These are phyloP conservation scores for Auriscalpium vulgare DNA, from an alignment of 768 basidiomycete species.

Conservation along the genomic window DNA sequence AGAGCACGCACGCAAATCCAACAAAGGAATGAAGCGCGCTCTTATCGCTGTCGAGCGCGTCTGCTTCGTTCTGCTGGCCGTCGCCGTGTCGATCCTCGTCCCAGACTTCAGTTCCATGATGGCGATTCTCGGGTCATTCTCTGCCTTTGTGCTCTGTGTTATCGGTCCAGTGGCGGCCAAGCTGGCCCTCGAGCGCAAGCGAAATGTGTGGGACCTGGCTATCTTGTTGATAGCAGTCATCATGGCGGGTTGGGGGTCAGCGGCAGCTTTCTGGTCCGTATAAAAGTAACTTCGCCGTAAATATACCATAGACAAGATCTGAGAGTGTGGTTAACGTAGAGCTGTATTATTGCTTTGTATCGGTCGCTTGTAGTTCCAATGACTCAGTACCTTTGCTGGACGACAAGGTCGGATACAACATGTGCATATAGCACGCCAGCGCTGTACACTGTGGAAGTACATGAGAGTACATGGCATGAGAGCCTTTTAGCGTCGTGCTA, in stretches of 20 bases:
- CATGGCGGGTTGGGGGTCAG: conserved; percentile 78
- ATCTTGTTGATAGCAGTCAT: conserved; percentile 43
- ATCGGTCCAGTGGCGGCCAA: conserved; percentile 66
- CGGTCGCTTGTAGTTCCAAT: not conserved
- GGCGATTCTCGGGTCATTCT: conserved; percentile 90
- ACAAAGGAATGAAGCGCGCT: conserved; percentile 27
- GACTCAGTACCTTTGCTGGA: not conserved
- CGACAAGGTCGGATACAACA: not conserved
- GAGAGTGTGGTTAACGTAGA: not conserved
- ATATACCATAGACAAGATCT: no score
- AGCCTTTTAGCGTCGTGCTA: conserved; percentile 14
- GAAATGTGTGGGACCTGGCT: conserved; percentile 42
- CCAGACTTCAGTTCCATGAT: conserved; percentile 79
- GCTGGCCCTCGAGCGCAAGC: conserved; percentile 44
- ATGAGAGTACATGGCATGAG: not conserved
- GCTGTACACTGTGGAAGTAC: not conserved
- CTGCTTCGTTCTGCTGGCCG: conserved; percentile 48
- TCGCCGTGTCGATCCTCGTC: conserved; percentile 62
- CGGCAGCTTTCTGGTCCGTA: conserved; percentile 45
- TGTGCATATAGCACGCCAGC: not conserved
- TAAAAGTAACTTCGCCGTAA: no score
- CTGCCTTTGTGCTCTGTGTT: conserved; percentile 53
- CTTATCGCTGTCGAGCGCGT: conserved; percentile 49
- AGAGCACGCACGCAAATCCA: conserved; percentile 20
- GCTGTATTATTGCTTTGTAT: not conserved